These are phyloP conservation scores for Paramyrothecium roridum DNA, from an alignment of 2,329 filamentous ascomycete genomes.

Conservation along the genomic window DNA sequence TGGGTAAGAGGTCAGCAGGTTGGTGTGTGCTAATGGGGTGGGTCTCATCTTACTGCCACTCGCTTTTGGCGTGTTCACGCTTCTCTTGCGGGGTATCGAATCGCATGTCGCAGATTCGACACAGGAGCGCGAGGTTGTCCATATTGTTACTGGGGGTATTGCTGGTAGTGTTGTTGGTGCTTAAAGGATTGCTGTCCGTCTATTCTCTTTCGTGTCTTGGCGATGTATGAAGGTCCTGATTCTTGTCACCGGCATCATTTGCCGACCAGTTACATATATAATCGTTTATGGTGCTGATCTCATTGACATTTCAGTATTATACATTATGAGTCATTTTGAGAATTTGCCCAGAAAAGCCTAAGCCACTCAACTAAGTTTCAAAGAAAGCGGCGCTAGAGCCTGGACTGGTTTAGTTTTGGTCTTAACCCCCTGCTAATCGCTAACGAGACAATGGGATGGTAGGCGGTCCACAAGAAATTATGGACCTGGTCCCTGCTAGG, in stretches of 20 bases:
- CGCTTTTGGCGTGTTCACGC: slow-evolving; percentile 3
- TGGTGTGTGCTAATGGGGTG: background rate
- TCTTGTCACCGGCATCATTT: background rate
- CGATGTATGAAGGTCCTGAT: background rate
- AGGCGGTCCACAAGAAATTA: background rate
- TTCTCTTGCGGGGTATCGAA: background rate
- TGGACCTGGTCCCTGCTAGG: background rate
- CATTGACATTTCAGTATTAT: background rate
- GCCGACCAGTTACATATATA: background rate
- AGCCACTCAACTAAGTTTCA: background rate
- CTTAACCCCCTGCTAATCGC: background rate
- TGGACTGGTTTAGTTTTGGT: background rate
- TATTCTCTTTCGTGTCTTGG: background rate
- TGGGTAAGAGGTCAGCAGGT: background rate
- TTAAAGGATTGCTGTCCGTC: background rate
- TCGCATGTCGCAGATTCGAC: slow-evolving; percentile 1
- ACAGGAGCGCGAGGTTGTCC: background rate
- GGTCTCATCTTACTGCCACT: slow-evolving; percentile 3
- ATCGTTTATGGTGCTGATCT: background rate
- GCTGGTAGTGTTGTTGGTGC: background rate
- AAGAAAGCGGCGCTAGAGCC: background rate
- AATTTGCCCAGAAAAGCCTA: background rate
- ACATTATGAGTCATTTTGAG: background rate
- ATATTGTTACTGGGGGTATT: background rate
- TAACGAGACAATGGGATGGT: background rate